Conservation (phyloP, 139 green algal genomes). For the Parachlorella kessleri region DNA sequence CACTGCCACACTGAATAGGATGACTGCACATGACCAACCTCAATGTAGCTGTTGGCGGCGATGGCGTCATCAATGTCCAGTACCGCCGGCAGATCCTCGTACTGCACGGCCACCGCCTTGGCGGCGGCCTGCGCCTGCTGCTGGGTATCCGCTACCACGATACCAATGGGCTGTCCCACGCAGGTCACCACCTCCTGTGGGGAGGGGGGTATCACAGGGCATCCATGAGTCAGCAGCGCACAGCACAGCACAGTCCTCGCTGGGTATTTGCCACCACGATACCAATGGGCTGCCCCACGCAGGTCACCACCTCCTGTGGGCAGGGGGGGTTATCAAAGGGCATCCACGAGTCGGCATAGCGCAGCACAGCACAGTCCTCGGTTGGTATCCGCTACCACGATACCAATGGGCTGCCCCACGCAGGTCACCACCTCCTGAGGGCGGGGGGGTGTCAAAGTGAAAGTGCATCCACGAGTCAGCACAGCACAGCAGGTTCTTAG, state of each 20-base stretch:
- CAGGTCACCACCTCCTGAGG: slow-evolving; percentile 71
- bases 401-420: slow-evolving; percentile 84
- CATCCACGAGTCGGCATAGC: too few species aligned
- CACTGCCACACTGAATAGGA: too few species aligned
- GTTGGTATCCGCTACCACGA: slow-evolving; percentile 88
- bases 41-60: slow-evolving; percentile 33
- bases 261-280: slow-evolving; percentile 87
- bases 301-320: slow-evolving; percentile 70
- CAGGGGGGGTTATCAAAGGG: neutral
- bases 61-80: slow-evolving; percentile 92
- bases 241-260: too few species aligned
- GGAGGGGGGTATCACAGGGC: neutral
- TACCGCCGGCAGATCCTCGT: slow-evolving; percentile 87
- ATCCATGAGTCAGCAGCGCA: too few species aligned
- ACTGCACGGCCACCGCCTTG: slow-evolving; percentile 76
- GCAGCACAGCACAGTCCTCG: too few species aligned
- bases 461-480: too few species aligned
- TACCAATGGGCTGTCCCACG: slow-evolving; percentile 84
- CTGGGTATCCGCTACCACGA: slow-evolving; percentile 88
- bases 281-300: slow-evolving; percentile 84
- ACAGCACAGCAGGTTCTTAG: too few species aligned
- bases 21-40: too few species aligned
- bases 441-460: neutral
- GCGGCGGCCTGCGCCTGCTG: slow-evolving; percentile 68
- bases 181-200: slow-evolving; percentile 71